Evolutionary conservation across 2,329 filamentous ascomycete species (phyloP), one percentile per base, ranked within the genome.

Genomic region (Epichloe scottii): DNA sequence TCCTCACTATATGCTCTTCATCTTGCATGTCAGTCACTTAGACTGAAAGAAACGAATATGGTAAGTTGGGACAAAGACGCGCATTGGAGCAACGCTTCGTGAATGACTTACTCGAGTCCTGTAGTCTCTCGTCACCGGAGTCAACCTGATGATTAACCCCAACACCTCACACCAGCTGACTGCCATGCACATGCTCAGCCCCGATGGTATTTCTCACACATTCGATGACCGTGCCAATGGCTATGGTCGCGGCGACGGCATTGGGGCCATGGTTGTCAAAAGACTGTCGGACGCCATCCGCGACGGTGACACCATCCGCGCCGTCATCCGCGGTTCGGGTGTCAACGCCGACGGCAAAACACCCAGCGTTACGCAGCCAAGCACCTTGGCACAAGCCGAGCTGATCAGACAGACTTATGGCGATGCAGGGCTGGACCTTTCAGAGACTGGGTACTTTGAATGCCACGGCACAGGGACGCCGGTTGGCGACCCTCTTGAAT

Each of bases 241-340:
- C 0, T 76, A 75, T 52, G 67, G 62, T 4, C 64, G 69, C n/a
- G 71, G 68, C 1, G 74, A 77, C 51, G 74, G 70, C 1, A 58
- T 69, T 15, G 68, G 59, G 2, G 58, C 63, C 14, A 51, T 76
- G 8, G 53, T 71, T 4, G 48, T 77, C 1, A 76, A 76, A 57
- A 62, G 62, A 1, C 59, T 75, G 0, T 58, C 62, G 3, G 64
- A 70, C 49, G 73, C 73, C 3, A 49, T 75, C 4, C 54, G 58
- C 4, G 71, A 71, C 38, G 63, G 66, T 4, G 70, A 76, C 56
- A 62, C 63, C 0, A 63, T 68, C 40, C 57, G 62, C 34, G 58
- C 49, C 14, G 30, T 50, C 7, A 46, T 50, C 34, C 40, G 30
- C 3, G 8, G 19, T 30, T 19, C 40, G 17, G 35, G 23, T 14